Evolutionary conservation across 345 rosid species (phyloP), one percentile per base, ranked within the genome.

Genomic region (Gossypium ekmanianum): DNA sequence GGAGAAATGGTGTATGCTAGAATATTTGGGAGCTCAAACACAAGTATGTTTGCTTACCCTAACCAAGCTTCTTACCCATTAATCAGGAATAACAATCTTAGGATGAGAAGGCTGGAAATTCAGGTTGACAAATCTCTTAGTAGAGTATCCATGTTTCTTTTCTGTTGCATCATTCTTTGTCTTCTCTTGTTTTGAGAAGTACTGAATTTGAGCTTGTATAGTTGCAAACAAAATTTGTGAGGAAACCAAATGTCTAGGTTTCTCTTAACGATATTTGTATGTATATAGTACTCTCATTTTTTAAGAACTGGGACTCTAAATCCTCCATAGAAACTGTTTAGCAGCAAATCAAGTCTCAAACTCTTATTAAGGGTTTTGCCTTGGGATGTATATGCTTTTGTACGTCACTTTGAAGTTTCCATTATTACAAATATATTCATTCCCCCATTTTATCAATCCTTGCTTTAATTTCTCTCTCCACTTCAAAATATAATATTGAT

Each of bases 101-200:
- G 98, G 83, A 55, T 89, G 83, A 80, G 97, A 71, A 87, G 97
- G 85, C 93, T 82, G 68, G 97, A 91, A 73, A 82, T 90, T 85
- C 90, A 87, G 78, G 75, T 79, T 26, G 86, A 88, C 48, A 91
- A 84, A 79, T 94, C 94, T 22, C 86, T 94, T 74, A 85, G 85
- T 78, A 87, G 98, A 87, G 85, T 92, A 76, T 85, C 94, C 0
- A 69, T 90, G 75, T 94, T 91, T 83, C 83, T 94, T 64, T 79
- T 86, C 75, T 90, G 94, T 68, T 94, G 97, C 87, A 72, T 90
- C 56, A 18, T 92, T 50, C 78, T 94, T 13, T 94, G 98, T 74
- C 97, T 92, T 27, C 77, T 94, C 7, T 81, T 89, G 75, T 93
- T 94, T 82, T 94, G 83, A 88, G 54, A 61, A 57, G 55, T n/a